phyloP scores from a whole-genome alignment of 1,284 basidiomycete species.

The Flammula alnicola region DNA sequence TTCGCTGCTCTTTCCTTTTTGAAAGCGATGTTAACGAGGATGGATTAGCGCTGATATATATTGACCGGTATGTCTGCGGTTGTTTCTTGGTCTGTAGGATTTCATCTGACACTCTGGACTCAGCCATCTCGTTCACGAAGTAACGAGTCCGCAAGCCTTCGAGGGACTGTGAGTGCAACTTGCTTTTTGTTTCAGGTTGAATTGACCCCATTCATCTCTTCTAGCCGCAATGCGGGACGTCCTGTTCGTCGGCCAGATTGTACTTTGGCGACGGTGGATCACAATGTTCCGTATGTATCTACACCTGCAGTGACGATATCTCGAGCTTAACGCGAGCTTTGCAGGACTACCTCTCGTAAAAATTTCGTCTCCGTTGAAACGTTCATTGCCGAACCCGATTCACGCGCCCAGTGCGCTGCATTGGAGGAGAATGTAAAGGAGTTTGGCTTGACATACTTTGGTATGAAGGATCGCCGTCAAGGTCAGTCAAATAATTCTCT shows the following conservation, averaged over 20 bases:
- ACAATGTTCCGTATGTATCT: constrained; percentile 88
- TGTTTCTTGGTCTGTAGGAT: constrained; percentile 1
- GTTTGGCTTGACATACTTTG: constrained; percentile 95
- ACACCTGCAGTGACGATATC: neutral
- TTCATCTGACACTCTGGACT: constrained; percentile 13
- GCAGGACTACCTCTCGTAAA: constrained; percentile 85
- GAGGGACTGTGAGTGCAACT: constrained; percentile 87
- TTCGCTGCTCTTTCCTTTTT: constrained; percentile 18
- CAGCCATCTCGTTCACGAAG: constrained; percentile 94
- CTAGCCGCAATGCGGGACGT: constrained; percentile 79
- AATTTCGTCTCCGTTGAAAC: constrained; percentile 76
- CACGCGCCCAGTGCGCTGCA: constrained; percentile 88
- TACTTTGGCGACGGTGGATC: constrained; percentile 93
- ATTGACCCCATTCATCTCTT: constrained; percentile 16
- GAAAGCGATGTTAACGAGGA: constrained; percentile 75
- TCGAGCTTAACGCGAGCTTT: constrained; percentile 18
- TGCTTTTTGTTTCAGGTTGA: constrained; percentile 2
- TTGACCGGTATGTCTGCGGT: constrained; percentile 73
- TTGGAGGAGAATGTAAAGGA: constrained; percentile 96
- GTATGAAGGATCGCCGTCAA: constrained; percentile 89
- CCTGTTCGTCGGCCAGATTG: constrained; percentile 91
- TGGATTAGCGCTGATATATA: constrained; percentile 89
- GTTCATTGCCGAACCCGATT: constrained; percentile 90
- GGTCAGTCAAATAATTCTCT: constrained; percentile 46
- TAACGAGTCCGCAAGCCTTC: constrained; percentile 96